Conservation (phyloP, 495 filamentous ascomycete genomes). For the Tetracladium marchalianum region DNA sequence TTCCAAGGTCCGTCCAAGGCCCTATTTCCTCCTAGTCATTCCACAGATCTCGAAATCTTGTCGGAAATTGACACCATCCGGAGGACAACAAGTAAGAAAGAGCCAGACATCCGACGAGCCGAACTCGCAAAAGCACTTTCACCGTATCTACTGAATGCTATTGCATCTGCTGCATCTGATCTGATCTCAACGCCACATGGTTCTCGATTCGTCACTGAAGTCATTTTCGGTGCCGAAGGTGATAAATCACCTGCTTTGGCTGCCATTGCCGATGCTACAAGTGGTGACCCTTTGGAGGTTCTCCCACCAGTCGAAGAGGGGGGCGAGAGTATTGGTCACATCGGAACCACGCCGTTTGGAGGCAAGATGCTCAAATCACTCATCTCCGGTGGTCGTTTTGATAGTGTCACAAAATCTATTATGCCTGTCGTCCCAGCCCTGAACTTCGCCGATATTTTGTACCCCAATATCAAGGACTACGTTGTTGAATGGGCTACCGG, state of each 20-base stretch:
- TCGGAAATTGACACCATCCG: constrained; percentile 67
- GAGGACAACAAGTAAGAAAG: constrained; percentile 82
- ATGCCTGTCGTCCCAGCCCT: constrained; percentile 64
- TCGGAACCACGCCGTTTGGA: constrained; percentile 49
- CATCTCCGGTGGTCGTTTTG: constrained; percentile 76
- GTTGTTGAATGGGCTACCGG: constrained; percentile 82
- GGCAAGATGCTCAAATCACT: constrained; percentile 87
- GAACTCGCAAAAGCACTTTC: constrained; percentile 67
- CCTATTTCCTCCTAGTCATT: constrained; percentile 50
- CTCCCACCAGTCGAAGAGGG: constrained; percentile 29
- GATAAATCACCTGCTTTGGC: constrained; percentile 60
- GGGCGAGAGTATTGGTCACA: constrained; percentile 27
- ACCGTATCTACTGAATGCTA: constrained; percentile 55
- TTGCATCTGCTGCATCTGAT: constrained; percentile 53
- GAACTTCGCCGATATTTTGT: constrained; percentile 69
- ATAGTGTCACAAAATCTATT: constrained; percentile 55
- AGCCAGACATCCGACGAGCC: constrained; percentile 58
- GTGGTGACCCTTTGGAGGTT: constrained; percentile 43
- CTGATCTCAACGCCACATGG: constrained; percentile 70
- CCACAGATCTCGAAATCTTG: constrained; percentile 53
- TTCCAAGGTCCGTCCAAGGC: constrained; percentile 63
- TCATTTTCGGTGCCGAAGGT: constrained; percentile 64
- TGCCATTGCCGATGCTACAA: constrained; percentile 61
- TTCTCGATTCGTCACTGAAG: constrained; percentile 75
- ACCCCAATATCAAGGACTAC: constrained; percentile 61